These are phyloP conservation scores for Boletus smithii DNA, from an alignment of 1,284 basidiomycete genomes.

Conservation along the genomic window DNA sequence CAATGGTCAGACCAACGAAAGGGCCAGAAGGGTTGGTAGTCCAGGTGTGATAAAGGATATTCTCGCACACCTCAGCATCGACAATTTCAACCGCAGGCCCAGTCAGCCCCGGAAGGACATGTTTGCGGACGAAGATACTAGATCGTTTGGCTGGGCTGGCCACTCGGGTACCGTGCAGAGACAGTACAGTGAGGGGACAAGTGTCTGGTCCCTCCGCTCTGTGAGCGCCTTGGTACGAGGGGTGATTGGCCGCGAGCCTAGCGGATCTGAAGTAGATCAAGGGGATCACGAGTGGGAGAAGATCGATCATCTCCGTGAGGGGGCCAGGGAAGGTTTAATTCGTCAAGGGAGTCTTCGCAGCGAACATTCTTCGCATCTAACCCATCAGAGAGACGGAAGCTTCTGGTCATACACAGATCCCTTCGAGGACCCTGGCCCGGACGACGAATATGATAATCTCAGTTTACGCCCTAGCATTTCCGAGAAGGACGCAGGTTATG, in stretches of 20 bases:
- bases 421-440: conserved; percentile 25
- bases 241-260: conserved; percentile 34
- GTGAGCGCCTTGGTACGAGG: conserved; percentile 43
- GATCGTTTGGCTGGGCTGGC: conserved; percentile 43
- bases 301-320: conserved; percentile 20
- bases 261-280: conserved; percentile 36
- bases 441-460: conserved; percentile 23
- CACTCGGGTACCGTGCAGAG: conserved; percentile 34
- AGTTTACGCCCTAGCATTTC: conserved; percentile 11
- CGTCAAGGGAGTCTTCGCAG: conserved; percentile 16
- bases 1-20: conserved; percentile 5
- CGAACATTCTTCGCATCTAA: conserved; percentile 7
- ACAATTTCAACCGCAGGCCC: conserved; percentile 9
- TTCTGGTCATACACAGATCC: conserved; percentile 27
- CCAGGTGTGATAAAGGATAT: conserved; percentile 14
- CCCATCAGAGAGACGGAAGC: conserved; percentile 15
- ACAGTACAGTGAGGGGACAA: conserved; percentile 34
- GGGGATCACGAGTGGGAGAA: conserved; percentile 42
- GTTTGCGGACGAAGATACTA: conserved; percentile 71
- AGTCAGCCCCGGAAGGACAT: conserved; percentile 53
- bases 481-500: conserved; percentile 24
- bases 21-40: not conserved
- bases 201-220: conserved; percentile 53
- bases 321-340: conserved; percentile 21
- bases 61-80: conserved; percentile 24